Conservation (phyloP, 768 basidiomycete species). For the Leccinum variicolor region DNA sequence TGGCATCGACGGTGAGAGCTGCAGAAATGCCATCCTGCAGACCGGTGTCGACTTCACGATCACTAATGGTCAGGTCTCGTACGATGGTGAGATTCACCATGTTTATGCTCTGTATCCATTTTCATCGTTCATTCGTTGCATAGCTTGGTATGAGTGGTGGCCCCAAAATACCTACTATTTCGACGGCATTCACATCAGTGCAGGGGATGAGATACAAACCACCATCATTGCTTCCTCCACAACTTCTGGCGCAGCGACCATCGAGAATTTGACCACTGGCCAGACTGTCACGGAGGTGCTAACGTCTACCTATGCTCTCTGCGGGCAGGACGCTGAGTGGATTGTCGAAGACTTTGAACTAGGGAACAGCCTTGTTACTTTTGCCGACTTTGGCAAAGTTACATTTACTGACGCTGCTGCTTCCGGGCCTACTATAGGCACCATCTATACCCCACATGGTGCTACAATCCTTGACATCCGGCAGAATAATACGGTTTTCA, state of each 20-base stretch:
- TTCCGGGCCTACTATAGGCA: not conserved
- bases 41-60: not conserved
- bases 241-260: not conserved
- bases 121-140: too few relatives aligned
- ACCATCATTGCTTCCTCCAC: not conserved
- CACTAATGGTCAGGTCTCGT: not conserved
- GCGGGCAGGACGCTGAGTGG: not conserved
- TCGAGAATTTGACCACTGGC: not conserved
- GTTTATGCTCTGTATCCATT: too few relatives aligned
- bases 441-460: not conserved
- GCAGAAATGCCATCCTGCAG: not conserved
- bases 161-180: not conserved
- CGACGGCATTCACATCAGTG: not conserved
- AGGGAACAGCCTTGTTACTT: not conserved
- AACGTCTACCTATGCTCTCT: not conserved
- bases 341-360: not conserved
- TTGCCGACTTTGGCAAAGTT: not conserved
- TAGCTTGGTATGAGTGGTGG: not conserved
- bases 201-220: not conserved
- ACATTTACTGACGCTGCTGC: not conserved
- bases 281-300: not conserved
- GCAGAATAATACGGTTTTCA: too few relatives aligned
- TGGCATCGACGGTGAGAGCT: not conserved
- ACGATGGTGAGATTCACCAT: not conserved
- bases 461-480: too few relatives aligned